Evolutionary conservation across 805 yeast species (phyloP).

Genomic region (Candida michaelii): DNA sequence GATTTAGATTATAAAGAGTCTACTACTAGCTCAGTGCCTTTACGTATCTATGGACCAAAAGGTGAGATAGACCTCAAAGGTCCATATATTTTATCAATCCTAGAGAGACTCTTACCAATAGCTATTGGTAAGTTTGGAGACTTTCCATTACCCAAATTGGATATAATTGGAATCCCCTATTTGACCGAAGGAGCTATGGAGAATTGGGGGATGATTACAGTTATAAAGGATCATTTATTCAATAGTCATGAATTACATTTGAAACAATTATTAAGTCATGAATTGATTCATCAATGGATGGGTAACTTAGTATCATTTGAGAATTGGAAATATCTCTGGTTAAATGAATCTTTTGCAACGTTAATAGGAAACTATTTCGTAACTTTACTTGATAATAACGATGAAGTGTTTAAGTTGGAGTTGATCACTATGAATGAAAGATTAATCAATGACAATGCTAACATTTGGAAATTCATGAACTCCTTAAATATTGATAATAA

Average conservation of each 20-base stretch:
- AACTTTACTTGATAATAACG: conserved; percentile 10
- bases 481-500: conserved; percentile 20
- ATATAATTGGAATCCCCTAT: conserved; percentile 67
- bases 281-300: conserved; percentile 77
- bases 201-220: conserved; percentile 68
- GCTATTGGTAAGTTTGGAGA: conserved; percentile 45
- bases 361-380: conserved; percentile 53
- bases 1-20: conserved; percentile 52
- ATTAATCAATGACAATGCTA: conserved; percentile 4
- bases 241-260: conserved; percentile 30
- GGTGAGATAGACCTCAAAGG: conserved; percentile 48
- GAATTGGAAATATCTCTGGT: conserved; percentile 68
- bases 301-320: conserved; percentile 70
- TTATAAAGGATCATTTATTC: conserved; percentile 50
- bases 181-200: conserved; percentile 80
- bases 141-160: conserved; percentile 65
- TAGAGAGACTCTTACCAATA: conserved; percentile 48
- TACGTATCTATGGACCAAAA: conserved; percentile 54
- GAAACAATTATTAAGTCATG: conserved; percentile 65
- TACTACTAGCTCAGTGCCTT: conserved; percentile 29
- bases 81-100: conserved; percentile 49
- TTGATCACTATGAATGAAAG: conserved; percentile 24
- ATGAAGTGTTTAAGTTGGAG: conserved; percentile 11
- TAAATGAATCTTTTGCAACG: conserved; percentile 79
- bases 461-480: conserved; percentile 32